A percentile compares a stretch with the other conserved stretches of the same genome.
Conservation (phyloP, 1,139 yeast species). For the Saccharomyces hybrid region DNA sequence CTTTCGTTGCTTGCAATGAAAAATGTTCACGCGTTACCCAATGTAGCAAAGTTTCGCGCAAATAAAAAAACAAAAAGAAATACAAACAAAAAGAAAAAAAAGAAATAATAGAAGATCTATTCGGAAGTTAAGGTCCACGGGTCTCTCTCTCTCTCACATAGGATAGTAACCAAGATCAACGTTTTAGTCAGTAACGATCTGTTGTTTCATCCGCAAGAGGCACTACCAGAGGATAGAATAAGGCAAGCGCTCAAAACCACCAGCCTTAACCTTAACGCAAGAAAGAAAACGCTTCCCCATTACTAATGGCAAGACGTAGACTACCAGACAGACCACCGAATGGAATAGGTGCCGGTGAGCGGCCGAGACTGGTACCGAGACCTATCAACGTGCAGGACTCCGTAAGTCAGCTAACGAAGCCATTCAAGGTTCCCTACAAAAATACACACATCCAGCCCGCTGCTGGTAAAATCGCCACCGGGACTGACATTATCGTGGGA, state of each 20-base stretch:
- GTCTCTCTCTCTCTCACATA: neutral
- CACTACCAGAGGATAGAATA: neutral
- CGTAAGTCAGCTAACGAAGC: constrained; percentile 34
- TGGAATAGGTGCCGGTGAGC: constrained; percentile 33
- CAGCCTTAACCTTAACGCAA: neutral
- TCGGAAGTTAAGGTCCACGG: neutral
- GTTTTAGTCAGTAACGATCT: neutral
- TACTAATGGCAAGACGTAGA: constrained; percentile 25
- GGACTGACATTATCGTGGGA: constrained; percentile 33
- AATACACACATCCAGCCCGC: constrained; percentile 20
- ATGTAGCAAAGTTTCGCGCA: neutral
- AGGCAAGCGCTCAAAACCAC: neutral
- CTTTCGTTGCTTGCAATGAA: neutral
- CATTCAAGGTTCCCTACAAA: constrained; percentile 41
- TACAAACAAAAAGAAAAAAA: neutral
- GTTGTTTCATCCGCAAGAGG: neutral
- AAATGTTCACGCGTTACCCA: neutral
- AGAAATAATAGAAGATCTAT: neutral
- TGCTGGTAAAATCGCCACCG: constrained; percentile 17
- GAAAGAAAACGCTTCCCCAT: neutral
- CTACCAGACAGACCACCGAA: constrained; percentile 33
- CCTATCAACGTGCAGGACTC: constrained; percentile 25
- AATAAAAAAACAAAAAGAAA: neutral
- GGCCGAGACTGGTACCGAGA: constrained; percentile 30
- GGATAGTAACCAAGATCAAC: neutral